Evolutionary conservation across 2,329 filamentous ascomycete species (phyloP).

Genomic region (Passalora sequoiae): DNA sequence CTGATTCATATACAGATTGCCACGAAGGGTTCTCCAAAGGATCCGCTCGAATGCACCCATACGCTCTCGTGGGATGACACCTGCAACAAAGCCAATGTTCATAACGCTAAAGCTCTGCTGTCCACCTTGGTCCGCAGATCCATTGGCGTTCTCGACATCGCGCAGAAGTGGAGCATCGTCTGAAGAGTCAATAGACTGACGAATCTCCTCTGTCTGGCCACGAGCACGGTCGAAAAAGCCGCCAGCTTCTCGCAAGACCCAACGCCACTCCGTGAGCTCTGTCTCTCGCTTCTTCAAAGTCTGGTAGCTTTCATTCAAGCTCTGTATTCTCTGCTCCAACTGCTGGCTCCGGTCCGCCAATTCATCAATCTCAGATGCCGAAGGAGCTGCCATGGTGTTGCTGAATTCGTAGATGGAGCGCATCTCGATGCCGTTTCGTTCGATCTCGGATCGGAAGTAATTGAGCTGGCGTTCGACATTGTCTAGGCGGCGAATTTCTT

Average conservation of each 20-base stretch:
- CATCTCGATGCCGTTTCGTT: constrained; percentile 80
- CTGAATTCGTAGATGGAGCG: constrained; percentile 87
- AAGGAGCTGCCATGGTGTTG: constrained; percentile 74
- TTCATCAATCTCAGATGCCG: constrained; percentile 93
- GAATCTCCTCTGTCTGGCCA: constrained; percentile 93
- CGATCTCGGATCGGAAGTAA: constrained; percentile 94
- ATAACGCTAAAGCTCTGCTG: constrained; percentile 71
- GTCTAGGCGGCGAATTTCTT: constrained; percentile 93
- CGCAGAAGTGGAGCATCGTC: constrained; percentile 90
- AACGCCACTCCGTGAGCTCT: constrained; percentile 95
- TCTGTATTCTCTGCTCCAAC: constrained; percentile 83
- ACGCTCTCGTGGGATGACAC: constrained; percentile 87
- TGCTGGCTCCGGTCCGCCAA: constrained; percentile 86
- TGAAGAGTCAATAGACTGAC: constrained; percentile 76
- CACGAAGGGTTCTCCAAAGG: constrained; percentile 91
- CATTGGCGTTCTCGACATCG: constrained; percentile 76
- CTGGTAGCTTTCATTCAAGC: constrained; percentile 96
- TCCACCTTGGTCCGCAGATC: constrained; percentile 21
- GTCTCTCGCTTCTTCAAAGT: constrained; percentile 96
- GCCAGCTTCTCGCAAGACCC: constrained; percentile 92
- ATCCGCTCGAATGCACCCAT: constrained; percentile 96
- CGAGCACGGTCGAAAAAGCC: constrained; percentile 96
- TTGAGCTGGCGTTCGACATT: constrained; percentile 97
- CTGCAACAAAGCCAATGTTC: constrained; percentile 98
- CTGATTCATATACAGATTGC: constrained; percentile 99